phyloP scores from a whole-genome alignment of 2,329 filamentous ascomycete species.

The Bipolaris zeicola region DNA sequence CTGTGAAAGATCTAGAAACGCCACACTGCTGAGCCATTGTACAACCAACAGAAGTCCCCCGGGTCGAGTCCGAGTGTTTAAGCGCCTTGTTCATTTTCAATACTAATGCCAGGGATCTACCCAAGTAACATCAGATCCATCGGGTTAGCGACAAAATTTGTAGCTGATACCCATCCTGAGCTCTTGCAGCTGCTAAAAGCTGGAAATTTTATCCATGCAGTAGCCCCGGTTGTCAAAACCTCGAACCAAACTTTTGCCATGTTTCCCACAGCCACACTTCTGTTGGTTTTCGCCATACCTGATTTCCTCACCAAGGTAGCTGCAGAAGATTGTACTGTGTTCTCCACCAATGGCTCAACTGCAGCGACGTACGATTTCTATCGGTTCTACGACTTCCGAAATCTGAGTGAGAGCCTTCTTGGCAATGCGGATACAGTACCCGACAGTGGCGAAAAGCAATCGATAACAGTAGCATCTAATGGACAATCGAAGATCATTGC shows the following conservation, averaged over 20 bases:
- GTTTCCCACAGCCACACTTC: background rate
- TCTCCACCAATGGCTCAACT: constrained; percentile 17
- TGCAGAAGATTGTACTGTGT: constrained; percentile 15
- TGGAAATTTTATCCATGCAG: background rate
- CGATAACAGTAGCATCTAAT: background rate
- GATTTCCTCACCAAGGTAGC: background rate
- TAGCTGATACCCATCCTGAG: constrained; percentile 2
- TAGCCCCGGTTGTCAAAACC: background rate
- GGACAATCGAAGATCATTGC: constrained; percentile 7
- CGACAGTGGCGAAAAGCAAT: background rate
- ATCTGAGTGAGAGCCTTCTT: background rate
- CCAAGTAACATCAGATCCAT: background rate
- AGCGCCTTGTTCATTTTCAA: background rate
- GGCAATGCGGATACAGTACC: background rate
- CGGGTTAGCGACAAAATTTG: background rate
- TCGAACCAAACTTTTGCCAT: background rate
- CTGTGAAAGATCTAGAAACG: background rate
- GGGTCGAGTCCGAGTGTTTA: background rate
- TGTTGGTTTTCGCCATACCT: background rate
- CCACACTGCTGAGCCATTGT: background rate
- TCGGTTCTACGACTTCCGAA: constrained; percentile 24
- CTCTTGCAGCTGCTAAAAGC: background rate
- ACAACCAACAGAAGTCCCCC: background rate
- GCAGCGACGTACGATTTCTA: constrained; percentile 18
- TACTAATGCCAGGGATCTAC: background rate